Percentiles rank a stretch among this genome's conserved stretches.
Evolutionary conservation across 2,329 filamentous ascomycete genomes (phyloP).

Genomic region (Ophiocordyceps camponoti-floridani): DNA sequence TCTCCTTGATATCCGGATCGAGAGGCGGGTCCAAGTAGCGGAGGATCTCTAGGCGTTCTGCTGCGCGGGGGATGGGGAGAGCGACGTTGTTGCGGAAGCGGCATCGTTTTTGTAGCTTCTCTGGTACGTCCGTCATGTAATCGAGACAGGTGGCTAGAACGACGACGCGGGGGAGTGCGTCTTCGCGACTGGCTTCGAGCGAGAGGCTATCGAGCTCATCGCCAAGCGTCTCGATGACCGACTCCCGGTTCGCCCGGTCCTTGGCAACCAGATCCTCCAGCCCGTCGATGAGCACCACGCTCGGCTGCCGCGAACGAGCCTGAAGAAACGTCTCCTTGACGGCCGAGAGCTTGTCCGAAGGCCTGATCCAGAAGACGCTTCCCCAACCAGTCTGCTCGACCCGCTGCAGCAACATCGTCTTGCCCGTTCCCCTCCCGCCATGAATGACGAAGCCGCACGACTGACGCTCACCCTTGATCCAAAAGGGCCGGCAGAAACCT

Average conservation of each 20-base stretch:
- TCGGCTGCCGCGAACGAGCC: constrained; percentile 51
- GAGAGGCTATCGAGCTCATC: constrained; percentile 39
- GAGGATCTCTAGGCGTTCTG: constrained; percentile 57
- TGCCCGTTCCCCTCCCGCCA: constrained; percentile 72
- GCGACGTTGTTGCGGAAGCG: constrained; percentile 52
- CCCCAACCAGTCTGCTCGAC: constrained; percentile 55
- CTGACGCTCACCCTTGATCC: constrained; percentile 12
- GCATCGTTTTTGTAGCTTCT: constrained; percentile 44
- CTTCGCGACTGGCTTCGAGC: constrained; percentile 15
- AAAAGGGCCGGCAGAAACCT: constrained; percentile 27
- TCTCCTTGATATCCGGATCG: constrained; percentile 27
- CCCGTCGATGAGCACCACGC: constrained; percentile 63
- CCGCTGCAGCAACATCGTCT: constrained; percentile 53
- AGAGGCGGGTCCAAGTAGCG: constrained; percentile 34
- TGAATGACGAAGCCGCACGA: constrained; percentile 53
- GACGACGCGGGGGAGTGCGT: constrained; percentile 37
- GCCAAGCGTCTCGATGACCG: constrained; percentile 30
- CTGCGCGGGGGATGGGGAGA: constrained; percentile 57
- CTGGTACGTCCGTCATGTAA: constrained; percentile 54
- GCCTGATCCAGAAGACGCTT: constrained; percentile 43
- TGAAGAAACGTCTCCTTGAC: constrained; percentile 53
- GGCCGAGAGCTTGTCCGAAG: constrained; percentile 34
- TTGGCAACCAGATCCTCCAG: constrained; percentile 53
- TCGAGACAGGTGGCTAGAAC: constrained; percentile 59
- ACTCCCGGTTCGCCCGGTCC: constrained; percentile 30